These are phyloP conservation scores for Dothidotthia symphoricarpi DNA, from an alignment of 2,329 filamentous ascomycete genomes.

Conservation along the genomic window DNA sequence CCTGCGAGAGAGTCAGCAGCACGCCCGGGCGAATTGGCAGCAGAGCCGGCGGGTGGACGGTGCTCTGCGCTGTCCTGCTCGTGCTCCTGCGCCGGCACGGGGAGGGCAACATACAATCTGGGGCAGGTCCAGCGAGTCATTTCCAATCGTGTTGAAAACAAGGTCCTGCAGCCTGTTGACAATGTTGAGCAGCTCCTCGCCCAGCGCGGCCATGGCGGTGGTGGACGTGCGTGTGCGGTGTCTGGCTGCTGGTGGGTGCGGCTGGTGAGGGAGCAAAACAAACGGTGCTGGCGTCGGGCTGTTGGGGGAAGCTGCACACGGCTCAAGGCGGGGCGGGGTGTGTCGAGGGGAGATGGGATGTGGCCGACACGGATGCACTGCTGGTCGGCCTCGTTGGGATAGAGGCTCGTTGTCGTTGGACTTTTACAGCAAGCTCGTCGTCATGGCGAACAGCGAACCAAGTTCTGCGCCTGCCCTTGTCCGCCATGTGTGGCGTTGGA, in stretches of 20 bases:
- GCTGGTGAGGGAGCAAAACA: constrained; percentile 27
- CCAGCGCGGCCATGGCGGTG: constrained; percentile 78
- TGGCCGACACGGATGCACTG: constrained; percentile 3
- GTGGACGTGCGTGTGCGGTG: constrained; percentile 14
- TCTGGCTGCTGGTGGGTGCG: constrained; percentile 22
- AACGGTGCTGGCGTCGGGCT: constrained; percentile 9
- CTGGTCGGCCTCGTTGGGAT: constrained; percentile 14
- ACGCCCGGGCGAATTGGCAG: constrained; percentile 4
- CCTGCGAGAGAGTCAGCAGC: constrained; percentile 54
- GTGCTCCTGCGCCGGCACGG: constrained; percentile 9
- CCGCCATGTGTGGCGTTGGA: too few species aligned
- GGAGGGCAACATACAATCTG: constrained; percentile 84
- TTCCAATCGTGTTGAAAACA: constrained; percentile 99
- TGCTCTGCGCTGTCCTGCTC: constrained; percentile 6
- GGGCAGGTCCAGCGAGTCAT: constrained; percentile 93
- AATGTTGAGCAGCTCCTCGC: constrained; percentile 89
- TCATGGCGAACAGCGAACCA: too few species aligned
- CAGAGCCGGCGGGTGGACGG: neutral
- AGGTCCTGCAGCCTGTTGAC: constrained; percentile 99
- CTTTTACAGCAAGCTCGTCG: too few species aligned
- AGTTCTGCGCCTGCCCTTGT: too few species aligned
- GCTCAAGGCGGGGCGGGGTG: constrained; percentile 3
- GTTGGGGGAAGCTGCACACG: constrained; percentile 6
- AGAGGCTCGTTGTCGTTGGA: constrained; percentile 10
- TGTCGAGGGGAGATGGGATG: constrained; percentile 4